Percentiles rank a stretch among this genome's conserved stretches.
phyloP scores from a whole-genome alignment of 2,329 filamentous ascomycete genomes.

The Fusarium brevicatenulatum region DNA sequence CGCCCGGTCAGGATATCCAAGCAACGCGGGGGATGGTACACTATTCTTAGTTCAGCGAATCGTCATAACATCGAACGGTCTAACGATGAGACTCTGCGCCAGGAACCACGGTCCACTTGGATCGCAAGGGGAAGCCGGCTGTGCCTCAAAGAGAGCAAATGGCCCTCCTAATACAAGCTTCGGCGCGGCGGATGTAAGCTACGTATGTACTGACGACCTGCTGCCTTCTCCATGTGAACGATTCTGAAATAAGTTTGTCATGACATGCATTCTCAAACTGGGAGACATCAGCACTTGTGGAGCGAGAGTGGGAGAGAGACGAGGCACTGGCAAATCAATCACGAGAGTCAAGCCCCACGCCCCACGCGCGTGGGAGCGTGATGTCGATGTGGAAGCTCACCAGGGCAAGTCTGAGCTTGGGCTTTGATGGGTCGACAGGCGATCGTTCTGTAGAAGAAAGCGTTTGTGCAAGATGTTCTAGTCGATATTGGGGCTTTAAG shows the following conservation, averaged over 20 bases:
- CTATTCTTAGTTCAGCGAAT: constrained; percentile 42
- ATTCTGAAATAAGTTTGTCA: constrained; percentile 46
- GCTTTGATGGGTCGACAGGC: constrained; percentile 4
- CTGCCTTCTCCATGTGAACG: constrained; percentile 37
- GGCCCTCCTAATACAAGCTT: constrained; percentile 22
- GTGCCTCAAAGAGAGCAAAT: constrained; percentile 22
- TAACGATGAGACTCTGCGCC: constrained; percentile 25
- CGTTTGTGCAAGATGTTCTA: background rate
- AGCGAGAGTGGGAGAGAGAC: constrained; percentile 44
- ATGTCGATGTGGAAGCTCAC: constrained; percentile 35
- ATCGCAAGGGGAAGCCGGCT: constrained; percentile 16
- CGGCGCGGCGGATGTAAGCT: constrained; percentile 23
- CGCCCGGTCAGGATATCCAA: constrained; percentile 28
- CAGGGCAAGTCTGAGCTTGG: constrained; percentile 32
- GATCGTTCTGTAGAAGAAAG: background rate
- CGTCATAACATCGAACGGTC: constrained; percentile 36
- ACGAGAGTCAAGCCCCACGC: constrained; percentile 41
- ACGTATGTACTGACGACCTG: constrained; percentile 16
- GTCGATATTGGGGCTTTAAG: constrained; percentile 15
- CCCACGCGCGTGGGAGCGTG: constrained; percentile 43
- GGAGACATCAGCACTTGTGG: constrained; percentile 43
- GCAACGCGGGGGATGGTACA: constrained; percentile 38
- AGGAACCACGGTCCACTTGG: constrained; percentile 39
- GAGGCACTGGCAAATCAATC: constrained; percentile 42
- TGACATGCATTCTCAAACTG: constrained; percentile 38